Evolutionary conservation across 306 rosid species (phyloP), one percentile per base, ranked within the genome.

Genomic region (Quercus dentata): DNA sequence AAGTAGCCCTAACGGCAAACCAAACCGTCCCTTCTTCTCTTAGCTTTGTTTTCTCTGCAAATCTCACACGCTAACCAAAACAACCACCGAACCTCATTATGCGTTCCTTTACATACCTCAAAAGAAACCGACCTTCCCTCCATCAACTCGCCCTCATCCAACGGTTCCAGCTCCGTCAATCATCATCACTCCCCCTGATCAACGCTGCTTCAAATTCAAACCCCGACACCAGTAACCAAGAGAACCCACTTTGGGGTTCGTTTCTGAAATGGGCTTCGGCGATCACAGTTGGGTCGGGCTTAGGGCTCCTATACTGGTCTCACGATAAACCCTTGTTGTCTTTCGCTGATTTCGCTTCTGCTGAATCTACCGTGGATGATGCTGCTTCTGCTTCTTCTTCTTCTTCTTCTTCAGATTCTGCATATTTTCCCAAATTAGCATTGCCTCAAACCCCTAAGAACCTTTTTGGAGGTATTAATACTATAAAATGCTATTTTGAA

Each of bases 251-350:
- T 13, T 64, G 13, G 30, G 83, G 81, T 4, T 75, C 77, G 55
- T 76, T 71, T 51, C 78, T 79, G 13, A 88, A 86, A 76, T 83
- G 85, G 88, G 2, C 88, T 65, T 81, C 87, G 15, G 86, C 85
- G 21, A 70, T 91, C 44, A 38, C 71, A 0, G 78, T 74, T 0
- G 91, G 88, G 33, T 78, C 97, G 1, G 84, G 87, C 44, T 57
- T 91, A 6, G 97, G 94, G 80, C 46, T 91, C 65, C 84, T 92
- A 0, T 89, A 27, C 63, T 90, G 87, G 89, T 82, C 89, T 13
- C 17, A 49, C 15, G 80, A 58, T 23, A 62, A 49, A 59, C 30
- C 85, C 38, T 61, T 71, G 5, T 5, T 80, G 19, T 41, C 90
- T 68, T 75, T 64, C 27, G 82, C 89, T 7, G 82, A 85, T 30